A percentile compares a stretch with the other conserved stretches of the same genome.
These are phyloP conservation scores for Lachancea kluyveri DNA, from an alignment of 805 yeast species.

Conservation along the genomic window DNA sequence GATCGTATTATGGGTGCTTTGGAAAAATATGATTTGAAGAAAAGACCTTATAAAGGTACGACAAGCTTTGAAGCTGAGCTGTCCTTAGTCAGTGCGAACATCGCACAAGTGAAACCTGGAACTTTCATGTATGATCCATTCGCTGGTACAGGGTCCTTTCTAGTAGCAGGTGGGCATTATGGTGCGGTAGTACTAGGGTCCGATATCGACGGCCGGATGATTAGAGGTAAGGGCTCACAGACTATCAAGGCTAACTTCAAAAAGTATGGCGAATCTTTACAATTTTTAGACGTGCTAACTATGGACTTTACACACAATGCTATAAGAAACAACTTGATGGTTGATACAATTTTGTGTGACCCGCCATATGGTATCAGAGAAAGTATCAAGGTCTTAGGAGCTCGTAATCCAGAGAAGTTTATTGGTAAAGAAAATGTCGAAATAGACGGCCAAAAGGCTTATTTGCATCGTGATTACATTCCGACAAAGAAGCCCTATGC, in stretches of 20 bases:
- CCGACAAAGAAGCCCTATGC: constrained; percentile 91
- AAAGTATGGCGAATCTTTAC: constrained; percentile 55
- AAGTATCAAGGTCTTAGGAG: constrained; percentile 89
- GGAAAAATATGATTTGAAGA: constrained; percentile 75
- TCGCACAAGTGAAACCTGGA: constrained; percentile 65
- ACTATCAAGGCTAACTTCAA: constrained; percentile 58
- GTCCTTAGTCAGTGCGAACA: constrained; percentile 78
- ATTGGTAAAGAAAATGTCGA: constrained; percentile 65
- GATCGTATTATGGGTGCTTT: constrained; percentile 58
- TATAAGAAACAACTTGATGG: constrained; percentile 49
- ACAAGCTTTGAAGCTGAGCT: constrained; percentile 95
- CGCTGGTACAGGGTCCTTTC: constrained; percentile 93
- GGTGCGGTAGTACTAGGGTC: constrained; percentile 81
- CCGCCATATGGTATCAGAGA: constrained; percentile 98
- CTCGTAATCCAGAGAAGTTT: constrained; percentile 60
- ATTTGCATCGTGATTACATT: constrained; percentile 70
- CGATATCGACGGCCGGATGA: constrained; percentile 81
- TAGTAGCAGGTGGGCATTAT: constrained; percentile 79
- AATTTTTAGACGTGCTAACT: constrained; percentile 69
- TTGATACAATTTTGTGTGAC: constrained; percentile 87
- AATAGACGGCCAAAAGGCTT: constrained; percentile 79
- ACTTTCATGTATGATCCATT: constrained; percentile 86
- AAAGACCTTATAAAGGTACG: constrained; percentile 86
- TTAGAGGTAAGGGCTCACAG: constrained; percentile 54
- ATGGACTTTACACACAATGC: constrained; percentile 96